phyloP scores from a whole-genome alignment of 306 rosid genomes.

The Cucurbita pepo region DNA sequence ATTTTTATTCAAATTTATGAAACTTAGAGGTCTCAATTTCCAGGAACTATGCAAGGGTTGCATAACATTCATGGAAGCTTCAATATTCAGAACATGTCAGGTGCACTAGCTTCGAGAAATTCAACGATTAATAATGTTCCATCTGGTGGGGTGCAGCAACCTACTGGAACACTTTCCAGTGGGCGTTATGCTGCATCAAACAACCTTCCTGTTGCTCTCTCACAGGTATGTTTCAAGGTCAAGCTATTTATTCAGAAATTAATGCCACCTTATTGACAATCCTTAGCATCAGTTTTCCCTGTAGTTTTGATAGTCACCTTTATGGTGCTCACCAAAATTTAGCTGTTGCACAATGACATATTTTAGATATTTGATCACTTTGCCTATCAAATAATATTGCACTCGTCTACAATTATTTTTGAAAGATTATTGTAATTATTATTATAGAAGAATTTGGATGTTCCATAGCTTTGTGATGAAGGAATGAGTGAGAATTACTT shows the following conservation, averaged over 20 bases:
- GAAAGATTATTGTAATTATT: neutral
- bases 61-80: constrained; percentile 84
- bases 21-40: constrained; percentile 23
- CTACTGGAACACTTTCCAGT: constrained; percentile 66
- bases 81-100: constrained; percentile 77
- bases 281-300: neutral
- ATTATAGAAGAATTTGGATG: too few species aligned
- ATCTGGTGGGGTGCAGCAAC: constrained; percentile 90
- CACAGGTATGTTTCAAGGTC: constrained; percentile 46
- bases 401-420: neutral
- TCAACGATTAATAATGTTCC: constrained; percentile 61
- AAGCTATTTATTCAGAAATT: neutral
- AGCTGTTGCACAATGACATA: neutral
- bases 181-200: constrained; percentile 76
- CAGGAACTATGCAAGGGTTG: constrained; percentile 50
- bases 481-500: neutral
- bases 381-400: neutral
- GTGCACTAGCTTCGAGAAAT: constrained; percentile 61
- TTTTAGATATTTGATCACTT: neutral
- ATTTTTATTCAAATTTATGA: constrained; percentile 13
- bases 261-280: neutral
- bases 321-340: neutral
- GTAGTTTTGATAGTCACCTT: neutral
- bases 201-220: constrained; percentile 71
- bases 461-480: neutral